These are phyloP conservation scores for Teratosphaeria nubilosa DNA, from an alignment of 2,329 filamentous ascomycete species.

Conservation along the genomic window DNA sequence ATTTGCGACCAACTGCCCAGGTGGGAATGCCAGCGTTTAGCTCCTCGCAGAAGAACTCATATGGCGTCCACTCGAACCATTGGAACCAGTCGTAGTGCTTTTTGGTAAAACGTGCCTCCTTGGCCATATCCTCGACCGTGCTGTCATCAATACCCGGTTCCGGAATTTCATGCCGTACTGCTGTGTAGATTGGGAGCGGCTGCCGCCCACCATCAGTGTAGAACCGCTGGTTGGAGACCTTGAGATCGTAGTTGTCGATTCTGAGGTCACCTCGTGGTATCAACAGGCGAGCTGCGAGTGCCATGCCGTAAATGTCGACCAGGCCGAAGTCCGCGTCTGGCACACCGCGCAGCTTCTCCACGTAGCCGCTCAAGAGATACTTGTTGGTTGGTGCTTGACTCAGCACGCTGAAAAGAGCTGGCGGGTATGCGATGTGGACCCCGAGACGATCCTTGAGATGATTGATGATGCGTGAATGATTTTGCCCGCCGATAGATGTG, in stretches of 20 bases:
- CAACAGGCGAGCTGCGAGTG: slow-evolving; percentile 73
- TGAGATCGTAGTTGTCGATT: slow-evolving; percentile 69
- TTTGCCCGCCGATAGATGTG: slow-evolving; percentile 62
- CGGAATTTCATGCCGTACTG: slow-evolving; percentile 81
- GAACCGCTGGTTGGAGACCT: slow-evolving; percentile 75
- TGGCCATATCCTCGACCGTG: slow-evolving; percentile 19
- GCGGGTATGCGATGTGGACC: slow-evolving; percentile 87
- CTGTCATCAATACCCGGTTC: slow-evolving; percentile 40
- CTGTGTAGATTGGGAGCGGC: slow-evolving; percentile 89
- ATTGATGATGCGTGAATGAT: slow-evolving; percentile 60
- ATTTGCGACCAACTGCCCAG: slow-evolving; percentile 81
- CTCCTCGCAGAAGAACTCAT: slow-evolving; percentile 93
- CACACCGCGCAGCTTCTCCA: slow-evolving; percentile 84
- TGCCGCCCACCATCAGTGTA: slow-evolving; percentile 69
- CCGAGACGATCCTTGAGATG: slow-evolving; percentile 79
- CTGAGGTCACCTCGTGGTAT: slow-evolving; percentile 77
- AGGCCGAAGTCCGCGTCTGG: slow-evolving; percentile 73
- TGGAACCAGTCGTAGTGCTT: slow-evolving; percentile 72
- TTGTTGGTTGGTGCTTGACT: slow-evolving; percentile 91
- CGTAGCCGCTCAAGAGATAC: slow-evolving; percentile 72
- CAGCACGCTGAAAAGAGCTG: slow-evolving; percentile 67
- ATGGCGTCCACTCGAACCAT: slow-evolving; percentile 93
- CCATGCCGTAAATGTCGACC: slow-evolving; percentile 83
- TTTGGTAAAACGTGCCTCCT: slow-evolving; percentile 19
- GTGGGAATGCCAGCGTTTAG: slow-evolving; percentile 85